phyloP scores from a whole-genome alignment of 768 basidiomycete genomes.

The Brasilioporus rufonigricans region DNA sequence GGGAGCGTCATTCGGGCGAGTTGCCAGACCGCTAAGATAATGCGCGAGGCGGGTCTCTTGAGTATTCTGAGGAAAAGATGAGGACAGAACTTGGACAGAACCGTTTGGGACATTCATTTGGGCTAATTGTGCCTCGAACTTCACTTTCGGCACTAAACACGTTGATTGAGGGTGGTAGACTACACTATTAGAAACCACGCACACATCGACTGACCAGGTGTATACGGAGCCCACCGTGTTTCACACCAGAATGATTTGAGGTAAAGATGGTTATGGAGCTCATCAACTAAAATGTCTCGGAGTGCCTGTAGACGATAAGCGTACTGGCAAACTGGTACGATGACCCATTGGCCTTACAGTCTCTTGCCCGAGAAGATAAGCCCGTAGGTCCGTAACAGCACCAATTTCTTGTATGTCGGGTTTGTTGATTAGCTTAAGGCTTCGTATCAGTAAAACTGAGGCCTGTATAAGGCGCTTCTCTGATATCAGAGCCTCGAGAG shows the following conservation, averaged over 20 bases:
- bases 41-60: conserved; percentile 53
- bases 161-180: conserved; percentile 8
- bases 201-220: conserved; percentile 76
- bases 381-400: conserved; percentile 85
- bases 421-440: conserved; percentile 87
- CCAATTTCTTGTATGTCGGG: conserved; percentile 93
- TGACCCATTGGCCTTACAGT: conserved; percentile 48
- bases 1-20: conserved; percentile 78
- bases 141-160: conserved; percentile 59
- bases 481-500: conserved; percentile 89
- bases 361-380: conserved; percentile 85
- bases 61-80: conserved; percentile 38
- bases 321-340: neutral
- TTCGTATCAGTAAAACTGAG: conserved; percentile 79
- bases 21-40: conserved; percentile 61
- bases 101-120: conserved; percentile 22
- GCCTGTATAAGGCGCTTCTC: conserved; percentile 93
- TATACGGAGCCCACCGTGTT: conserved; percentile 83
- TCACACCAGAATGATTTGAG: conserved; percentile 97
- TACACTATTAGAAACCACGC: conserved; percentile 30
- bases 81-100: conserved; percentile 28
- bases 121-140: conserved; percentile 52
- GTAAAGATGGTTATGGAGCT: conserved; percentile 96
- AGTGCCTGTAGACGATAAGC: conserved; percentile 57
- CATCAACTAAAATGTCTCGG: conserved; percentile 90